Evolutionary conservation across 1,284 basidiomycete genomes (phyloP).

Genomic region (Malassezia sp.): DNA sequence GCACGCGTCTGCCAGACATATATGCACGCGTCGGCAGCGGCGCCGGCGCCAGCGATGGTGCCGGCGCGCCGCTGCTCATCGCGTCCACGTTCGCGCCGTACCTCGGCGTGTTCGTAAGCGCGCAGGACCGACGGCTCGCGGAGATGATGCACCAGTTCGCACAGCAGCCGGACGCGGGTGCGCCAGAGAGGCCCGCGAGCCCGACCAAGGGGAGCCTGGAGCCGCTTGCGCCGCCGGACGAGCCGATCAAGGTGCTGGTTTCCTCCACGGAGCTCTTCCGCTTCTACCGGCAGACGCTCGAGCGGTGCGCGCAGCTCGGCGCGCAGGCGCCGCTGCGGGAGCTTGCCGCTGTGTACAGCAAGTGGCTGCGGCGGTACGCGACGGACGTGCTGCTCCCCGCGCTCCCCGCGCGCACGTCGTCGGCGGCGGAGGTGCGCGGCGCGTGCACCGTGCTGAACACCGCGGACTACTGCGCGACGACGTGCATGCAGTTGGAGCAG

Average conservation of each 20-base stretch:
- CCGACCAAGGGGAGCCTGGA: slow-evolving; percentile 53
- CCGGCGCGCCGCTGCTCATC: slow-evolving; percentile 41
- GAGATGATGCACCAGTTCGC: slow-evolving; percentile 30
- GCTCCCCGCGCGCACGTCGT: slow-evolving; percentile 50
- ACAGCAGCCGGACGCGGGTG: slow-evolving; percentile 51
- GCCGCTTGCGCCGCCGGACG: slow-evolving; percentile 46
- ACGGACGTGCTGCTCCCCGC: slow-evolving; percentile 61
- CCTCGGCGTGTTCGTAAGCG: slow-evolving; percentile 84
- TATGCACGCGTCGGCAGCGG: slow-evolving; percentile 16
- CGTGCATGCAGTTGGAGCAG: slow-evolving; percentile 82
- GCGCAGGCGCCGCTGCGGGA: slow-evolving; percentile 36
- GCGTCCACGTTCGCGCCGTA: slow-evolving; percentile 81
- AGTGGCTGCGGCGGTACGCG: slow-evolving; percentile 87
- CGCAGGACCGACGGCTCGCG: slow-evolving; percentile 64
- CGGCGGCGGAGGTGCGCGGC: slow-evolving; percentile 25
- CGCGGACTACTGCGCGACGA: slow-evolving; percentile 90
- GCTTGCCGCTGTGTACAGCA: slow-evolving; percentile 55
- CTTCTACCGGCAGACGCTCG: slow-evolving; percentile 87
- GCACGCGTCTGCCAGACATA: no score
- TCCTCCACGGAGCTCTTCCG: slow-evolving; percentile 95
- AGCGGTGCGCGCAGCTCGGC: slow-evolving; percentile 67
- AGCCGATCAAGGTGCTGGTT: slow-evolving; percentile 58
- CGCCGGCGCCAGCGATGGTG: background rate
- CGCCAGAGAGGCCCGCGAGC: no score
- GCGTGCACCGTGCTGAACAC: slow-evolving; percentile 71